A percentile compares a stretch with the other conserved stretches of the same genome.
phyloP scores from a whole-genome alignment of 257 asterid species.

The Solanum etuberosum region DNA sequence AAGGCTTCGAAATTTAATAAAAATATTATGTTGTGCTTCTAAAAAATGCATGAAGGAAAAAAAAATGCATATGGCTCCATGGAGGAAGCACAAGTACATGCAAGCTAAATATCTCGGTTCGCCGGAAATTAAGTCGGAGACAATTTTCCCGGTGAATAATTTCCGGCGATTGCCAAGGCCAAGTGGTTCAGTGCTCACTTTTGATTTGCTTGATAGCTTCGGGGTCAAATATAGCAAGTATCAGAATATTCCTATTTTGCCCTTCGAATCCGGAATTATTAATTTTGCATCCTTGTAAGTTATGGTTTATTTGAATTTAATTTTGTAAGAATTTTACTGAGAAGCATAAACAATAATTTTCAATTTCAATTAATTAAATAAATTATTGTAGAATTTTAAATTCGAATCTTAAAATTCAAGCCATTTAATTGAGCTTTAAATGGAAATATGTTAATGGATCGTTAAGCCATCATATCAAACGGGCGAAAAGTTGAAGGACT shows the following conservation, averaged over 20 bases:
- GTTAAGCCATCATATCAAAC: background rate
- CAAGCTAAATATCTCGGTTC: conserved; percentile 32
- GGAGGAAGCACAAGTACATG: conserved; percentile 40
- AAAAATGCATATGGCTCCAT: conserved; percentile 35
- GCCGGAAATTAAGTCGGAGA: background rate
- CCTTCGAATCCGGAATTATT: background rate
- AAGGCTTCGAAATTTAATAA: conserved; percentile 11
- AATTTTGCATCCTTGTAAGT: background rate
- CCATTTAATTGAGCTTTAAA: no score
- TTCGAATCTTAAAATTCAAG: background rate
- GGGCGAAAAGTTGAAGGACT: background rate
- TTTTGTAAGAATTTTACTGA: background rate
- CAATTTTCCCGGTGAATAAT: background rate
- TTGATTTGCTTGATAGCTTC: conserved; percentile 10
- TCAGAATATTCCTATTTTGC: background rate
- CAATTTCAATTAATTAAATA: background rate
- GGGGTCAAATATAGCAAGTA: no score
- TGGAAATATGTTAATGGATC: background rate
- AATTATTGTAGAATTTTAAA: background rate
- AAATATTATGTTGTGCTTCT: conserved; percentile 29
- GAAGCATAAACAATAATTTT: background rate
- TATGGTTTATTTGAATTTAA: background rate
- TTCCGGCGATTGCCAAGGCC: background rate
- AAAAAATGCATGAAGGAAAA: conserved; percentile 27
- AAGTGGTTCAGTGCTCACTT: conserved; percentile 18